Percentiles rank a stretch among this genome's conserved stretches.
Evolutionary conservation across 257 asterid genomes (phyloP).

Genomic region (Fraxinus quadrangulata): DNA sequence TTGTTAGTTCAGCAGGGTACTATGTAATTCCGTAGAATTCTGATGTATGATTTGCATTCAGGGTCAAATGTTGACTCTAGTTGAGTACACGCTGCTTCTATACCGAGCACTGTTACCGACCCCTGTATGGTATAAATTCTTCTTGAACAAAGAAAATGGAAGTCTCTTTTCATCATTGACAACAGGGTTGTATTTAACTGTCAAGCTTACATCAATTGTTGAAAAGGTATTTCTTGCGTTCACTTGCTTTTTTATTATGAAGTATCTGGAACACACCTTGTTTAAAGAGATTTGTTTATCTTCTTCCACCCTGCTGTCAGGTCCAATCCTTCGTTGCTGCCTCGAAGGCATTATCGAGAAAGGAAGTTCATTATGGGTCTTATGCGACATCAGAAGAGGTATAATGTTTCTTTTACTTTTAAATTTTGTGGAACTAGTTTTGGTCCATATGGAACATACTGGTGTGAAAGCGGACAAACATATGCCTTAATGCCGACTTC

Average conservation of each 20-base stretch:
- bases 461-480: not conserved
- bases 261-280: conserved; percentile 2
- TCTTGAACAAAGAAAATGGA: conserved; percentile 83
- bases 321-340: conserved; percentile 60
- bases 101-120: conserved; percentile 80
- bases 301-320: conserved; percentile 35
- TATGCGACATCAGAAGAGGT: conserved; percentile 84
- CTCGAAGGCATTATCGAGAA: conserved; percentile 65
- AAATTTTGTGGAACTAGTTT: not conserved
- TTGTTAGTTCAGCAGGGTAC: not conserved
- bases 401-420: not conserved
- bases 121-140: conserved; percentile 87
- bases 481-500: not conserved
- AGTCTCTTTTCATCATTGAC: conserved; percentile 77
- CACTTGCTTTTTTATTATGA: not conserved
- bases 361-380: conserved; percentile 65
- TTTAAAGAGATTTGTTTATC: not conserved
- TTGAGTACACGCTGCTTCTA: conserved; percentile 70
- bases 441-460: not conserved
- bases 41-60: conserved; percentile 34
- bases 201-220: conserved; percentile 79
- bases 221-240: conserved; percentile 55
- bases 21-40: conserved; percentile 14
- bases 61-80: conserved; percentile 83
- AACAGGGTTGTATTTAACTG: conserved; percentile 76